Conservation (phyloP, 2,329 filamentous ascomycete species). For the Elsinoe arachidis region DNA sequence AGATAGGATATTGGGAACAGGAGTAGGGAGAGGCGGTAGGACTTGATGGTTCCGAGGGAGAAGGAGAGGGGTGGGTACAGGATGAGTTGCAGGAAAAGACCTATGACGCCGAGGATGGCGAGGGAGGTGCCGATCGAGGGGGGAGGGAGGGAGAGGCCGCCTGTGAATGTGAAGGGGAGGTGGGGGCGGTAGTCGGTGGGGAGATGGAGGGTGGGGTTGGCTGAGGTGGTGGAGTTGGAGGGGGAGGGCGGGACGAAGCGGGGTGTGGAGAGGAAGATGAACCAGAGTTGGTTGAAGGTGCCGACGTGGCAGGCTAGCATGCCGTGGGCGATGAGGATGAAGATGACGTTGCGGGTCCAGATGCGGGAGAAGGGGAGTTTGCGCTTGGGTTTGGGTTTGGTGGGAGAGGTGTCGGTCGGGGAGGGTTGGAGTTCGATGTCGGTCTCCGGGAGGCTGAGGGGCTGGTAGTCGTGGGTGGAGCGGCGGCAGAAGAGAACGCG, state of each 20-base stretch:
- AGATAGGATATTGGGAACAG: conserved; percentile 40
- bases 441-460: conserved; percentile 17
- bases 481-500: conserved; percentile 26
- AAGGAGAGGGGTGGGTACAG: conserved; percentile 37
- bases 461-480: conserved; percentile 26
- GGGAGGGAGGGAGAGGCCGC: conserved; percentile 40
- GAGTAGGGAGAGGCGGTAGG: conserved; percentile 34
- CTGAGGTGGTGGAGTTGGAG: conserved; percentile 18
- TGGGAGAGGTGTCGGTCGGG: conserved; percentile 20
- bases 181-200: conserved; percentile 31
- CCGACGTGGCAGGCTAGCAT: conserved; percentile 41
- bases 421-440: conserved; percentile 26
- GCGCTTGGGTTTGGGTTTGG: conserved; percentile 19
- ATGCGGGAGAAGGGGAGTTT: conserved; percentile 39
- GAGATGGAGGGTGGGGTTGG: conserved; percentile 29
- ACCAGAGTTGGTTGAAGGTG: conserved; percentile 43
- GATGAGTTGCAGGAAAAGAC: conserved; percentile 38
- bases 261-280: conserved; percentile 41
- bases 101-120: conserved; percentile 40
- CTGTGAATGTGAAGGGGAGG: conserved; percentile 38
- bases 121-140: conserved; percentile 40
- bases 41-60: conserved; percentile 33
- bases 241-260: conserved; percentile 24
- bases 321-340: conserved; percentile 37
- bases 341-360: conserved; percentile 38